A percentile compares a stretch with the other conserved stretches of the same genome.
Evolutionary conservation across 2,329 filamentous ascomycete species (phyloP).

Genomic region (Xylaria polymorpha): DNA sequence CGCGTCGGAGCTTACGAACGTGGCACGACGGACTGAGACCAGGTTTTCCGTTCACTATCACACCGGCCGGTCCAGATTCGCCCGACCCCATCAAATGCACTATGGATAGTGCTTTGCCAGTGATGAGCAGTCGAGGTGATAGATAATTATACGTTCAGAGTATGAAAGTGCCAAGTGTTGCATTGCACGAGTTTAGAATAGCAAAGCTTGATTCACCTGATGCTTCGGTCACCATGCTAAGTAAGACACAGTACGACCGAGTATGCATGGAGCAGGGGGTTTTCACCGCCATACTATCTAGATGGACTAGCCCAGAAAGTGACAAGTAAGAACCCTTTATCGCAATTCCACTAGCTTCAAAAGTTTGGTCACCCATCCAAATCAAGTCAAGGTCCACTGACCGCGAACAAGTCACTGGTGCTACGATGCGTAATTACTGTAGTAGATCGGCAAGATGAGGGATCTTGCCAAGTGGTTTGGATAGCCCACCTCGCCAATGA

Average conservation of each 20-base stretch:
- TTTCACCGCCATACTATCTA: slow-evolving; percentile 5
- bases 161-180: background rate
- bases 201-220: background rate
- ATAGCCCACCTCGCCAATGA: slow-evolving; percentile 22
- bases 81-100: background rate
- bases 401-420: slow-evolving; percentile 15
- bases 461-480: slow-evolving; percentile 30
- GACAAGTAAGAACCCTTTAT: background rate
- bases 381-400: slow-evolving; percentile 18
- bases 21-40: background rate
- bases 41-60: background rate
- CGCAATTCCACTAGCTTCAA: slow-evolving; percentile 23
- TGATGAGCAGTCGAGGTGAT: background rate
- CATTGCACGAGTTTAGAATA: background rate
- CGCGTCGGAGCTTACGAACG: background rate
- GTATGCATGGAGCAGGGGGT: background rate
- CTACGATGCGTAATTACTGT: slow-evolving; percentile 26
- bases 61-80: too few species aligned
- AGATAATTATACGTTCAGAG: background rate
- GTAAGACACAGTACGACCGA: background rate
- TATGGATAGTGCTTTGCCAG: background rate
- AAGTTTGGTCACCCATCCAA: slow-evolving; percentile 20
- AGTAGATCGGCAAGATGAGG: slow-evolving; percentile 26
- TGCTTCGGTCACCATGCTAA: background rate
- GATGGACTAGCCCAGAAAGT: background rate